A percentile compares a stretch with the other conserved stretches of the same genome.
These are phyloP conservation scores for Teratosphaeria zuluensis DNA, from an alignment of 2,329 filamentous ascomycete species.

Conservation along the genomic window DNA sequence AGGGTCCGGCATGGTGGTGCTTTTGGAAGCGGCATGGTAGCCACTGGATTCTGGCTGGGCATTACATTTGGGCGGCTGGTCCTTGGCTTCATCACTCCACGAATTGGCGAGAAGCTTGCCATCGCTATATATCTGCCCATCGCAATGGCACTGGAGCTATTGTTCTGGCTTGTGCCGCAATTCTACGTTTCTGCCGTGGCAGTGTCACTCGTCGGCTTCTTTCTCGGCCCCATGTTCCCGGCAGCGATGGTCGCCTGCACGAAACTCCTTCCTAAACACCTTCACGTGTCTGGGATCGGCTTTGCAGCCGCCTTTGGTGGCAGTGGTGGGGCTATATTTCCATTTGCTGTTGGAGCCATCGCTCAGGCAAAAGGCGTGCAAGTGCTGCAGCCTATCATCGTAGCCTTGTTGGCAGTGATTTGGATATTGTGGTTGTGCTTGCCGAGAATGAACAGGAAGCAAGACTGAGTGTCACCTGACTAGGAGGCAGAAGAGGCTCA, in stretches of 20 bases:
- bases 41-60: constrained; percentile 77
- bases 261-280: constrained; percentile 60
- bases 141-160: constrained; percentile 54
- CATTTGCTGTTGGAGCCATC: constrained; percentile 57
- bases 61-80: constrained; percentile 64
- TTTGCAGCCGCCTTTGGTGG: constrained; percentile 73
- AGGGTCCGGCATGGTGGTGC: constrained; percentile 56
- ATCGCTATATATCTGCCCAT: constrained; percentile 53
- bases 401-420: constrained; percentile 44
- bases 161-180: constrained; percentile 74
- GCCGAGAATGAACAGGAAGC: constrained; percentile 38
- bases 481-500: neutral
- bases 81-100: constrained; percentile 66
- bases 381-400: constrained; percentile 51
- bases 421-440: constrained; percentile 43
- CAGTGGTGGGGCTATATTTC: constrained; percentile 58
- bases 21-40: constrained; percentile 65
- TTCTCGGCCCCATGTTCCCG: constrained; percentile 70
- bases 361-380: constrained; percentile 51
- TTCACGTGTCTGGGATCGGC: constrained; percentile 72
- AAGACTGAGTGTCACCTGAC: constrained; percentile 23
- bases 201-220: constrained; percentile 65
- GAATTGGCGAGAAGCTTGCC: constrained; percentile 58
- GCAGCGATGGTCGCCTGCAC: constrained; percentile 63
- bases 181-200: constrained; percentile 66